These are phyloP conservation scores for Kodamaea leandrae DNA, from an alignment of 805 yeast species.

Conservation along the genomic window DNA sequence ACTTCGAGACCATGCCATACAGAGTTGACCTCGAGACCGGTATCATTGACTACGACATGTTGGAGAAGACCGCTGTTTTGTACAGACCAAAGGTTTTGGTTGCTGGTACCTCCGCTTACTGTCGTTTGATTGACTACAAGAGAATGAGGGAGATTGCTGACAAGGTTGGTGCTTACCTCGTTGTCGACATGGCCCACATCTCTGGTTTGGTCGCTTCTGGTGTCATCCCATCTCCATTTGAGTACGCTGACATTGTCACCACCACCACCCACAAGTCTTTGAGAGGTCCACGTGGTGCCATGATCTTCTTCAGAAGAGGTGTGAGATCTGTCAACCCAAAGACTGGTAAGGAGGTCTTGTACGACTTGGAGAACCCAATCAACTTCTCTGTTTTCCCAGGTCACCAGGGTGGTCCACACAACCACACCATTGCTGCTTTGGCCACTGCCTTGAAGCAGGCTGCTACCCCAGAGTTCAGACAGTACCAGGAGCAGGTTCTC, in stretches of 20 bases:
- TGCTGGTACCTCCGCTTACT: slow-evolving; percentile 97
- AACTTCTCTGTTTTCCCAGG: slow-evolving; percentile 99
- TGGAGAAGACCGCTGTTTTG: slow-evolving; percentile 76
- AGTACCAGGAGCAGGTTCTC: slow-evolving; percentile 81
- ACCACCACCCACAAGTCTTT: slow-evolving; percentile 97
- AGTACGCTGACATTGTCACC: slow-evolving; percentile 91
- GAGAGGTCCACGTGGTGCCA: slow-evolving; percentile 99
- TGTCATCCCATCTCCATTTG: slow-evolving; percentile 90
- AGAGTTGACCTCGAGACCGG: slow-evolving; percentile 85
- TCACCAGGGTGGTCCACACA: slow-evolving; percentile 99
- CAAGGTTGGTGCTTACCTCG: slow-evolving; percentile 86
- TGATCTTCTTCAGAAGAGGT: slow-evolving; percentile 96
- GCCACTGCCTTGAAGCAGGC: slow-evolving; percentile 96
- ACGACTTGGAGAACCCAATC: slow-evolving; percentile 87
- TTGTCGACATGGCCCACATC: slow-evolving; percentile 97
- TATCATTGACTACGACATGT: slow-evolving; percentile 83
- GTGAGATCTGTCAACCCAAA: slow-evolving; percentile 72
- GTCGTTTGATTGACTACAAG: slow-evolving; percentile 84
- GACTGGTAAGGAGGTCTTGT: slow-evolving; percentile 79
- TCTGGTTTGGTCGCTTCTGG: slow-evolving; percentile 96
- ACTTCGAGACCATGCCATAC: slow-evolving; percentile 98
- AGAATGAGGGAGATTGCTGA: slow-evolving; percentile 90
- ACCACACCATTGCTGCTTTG: slow-evolving; percentile 94
- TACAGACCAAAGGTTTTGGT: slow-evolving; percentile 94
- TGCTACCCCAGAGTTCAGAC: slow-evolving; percentile 78